Base-by-base conservation (phyloP, 805 yeast genomes). In the Ogataea methylovora region DNA sequence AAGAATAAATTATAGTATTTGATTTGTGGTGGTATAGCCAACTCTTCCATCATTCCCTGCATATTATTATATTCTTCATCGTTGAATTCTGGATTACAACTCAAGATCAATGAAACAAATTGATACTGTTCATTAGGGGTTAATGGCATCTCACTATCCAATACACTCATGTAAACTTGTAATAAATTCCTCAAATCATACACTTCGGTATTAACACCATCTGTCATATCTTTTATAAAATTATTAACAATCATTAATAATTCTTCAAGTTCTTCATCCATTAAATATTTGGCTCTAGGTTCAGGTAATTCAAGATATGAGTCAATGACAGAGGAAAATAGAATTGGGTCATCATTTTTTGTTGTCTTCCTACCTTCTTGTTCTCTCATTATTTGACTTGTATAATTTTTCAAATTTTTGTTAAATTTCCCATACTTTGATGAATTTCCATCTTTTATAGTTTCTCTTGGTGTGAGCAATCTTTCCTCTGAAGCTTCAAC, bases 181-280 rank as follows among this genome's bases (percentile, higher is more conserved):
- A 33, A 29, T 16, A 30, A 15, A 8, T 23, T 5, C 4, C 10
- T 6, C 4, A 30, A 20, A 15, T 15, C 15, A 9, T 19, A 28
- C 12, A 45, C 36, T 8, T 27, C 15, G 6, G 31, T 33, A 1
- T 43, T 29, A 9, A 39, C 45, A n/a, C 42, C 12, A 12, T 33
- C 31, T 19, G 39, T 36, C 15, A 35, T 24, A 18, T 45, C 38
- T 3, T 25, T 14, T 11, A 15, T 21, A 5, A 30, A 5, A 14
- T n/a, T n/a, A 15, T 41, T 40, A 12, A 46, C 35, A 5, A 27
- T 29, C 9, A 36, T 38, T 21, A 49, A 29, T 29, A 49, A 46
- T 20, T 23, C 33, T 39, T 49, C 54, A 30, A 43, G 22, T 32
- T 45, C 44, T 16, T 43, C 44, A 14, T 45, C 34, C 27, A 40